Base-by-base conservation (phyloP, 805 yeast species). In the Brettanomyces nanus region DNA sequence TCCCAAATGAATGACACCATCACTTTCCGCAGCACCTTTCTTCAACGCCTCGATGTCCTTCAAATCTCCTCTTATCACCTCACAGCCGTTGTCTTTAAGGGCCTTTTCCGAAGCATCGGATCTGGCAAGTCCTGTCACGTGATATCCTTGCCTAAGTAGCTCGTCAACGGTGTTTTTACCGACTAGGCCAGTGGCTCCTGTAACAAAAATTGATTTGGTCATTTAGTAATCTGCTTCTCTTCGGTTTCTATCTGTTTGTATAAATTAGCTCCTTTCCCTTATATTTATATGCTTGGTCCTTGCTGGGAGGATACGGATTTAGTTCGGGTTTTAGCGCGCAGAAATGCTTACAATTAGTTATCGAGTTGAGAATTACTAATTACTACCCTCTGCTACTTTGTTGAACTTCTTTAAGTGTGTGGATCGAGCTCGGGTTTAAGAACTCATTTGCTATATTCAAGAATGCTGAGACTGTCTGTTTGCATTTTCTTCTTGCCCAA, bases 101-200 rank as follows among this genome's bases (percentile, higher is more conserved):
- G 19, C 21, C 27, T 31, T 18, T 19, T 15, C 34, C 2, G 34
- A 31, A 7, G 32, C 13, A n/a, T 34, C 35, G 1, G 59, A 45
- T 44, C 61, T 46, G 17, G 54, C 62, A 1, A 61, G 42, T 4
- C 59, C 62, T 31, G 53, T 44, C 9, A 59, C 60, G 4, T 36
- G 30, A 43, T 53, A 52, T 29, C 56, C 53, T 33, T 49, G 43
- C 20, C 38, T 38, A 31, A 53, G 45, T 11, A 55, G 43, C 14
- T 45, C 49, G 38, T 54, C 49, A 38, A 52, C 46, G 22, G 49
- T 45, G 42, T 52, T 56, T 18, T 45, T 52, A 6, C 62, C 66
- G 28, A 62, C 49, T 37, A 50, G 61, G 17, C 66, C 65, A 3
- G 64, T 49, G 19, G 61, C 62, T 13, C 63, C 66, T 9, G 61